A percentile compares a stretch with the other conserved stretches of the same genome.
These are phyloP conservation scores for Fusarium cyanostomum DNA, from an alignment of 2,329 filamentous ascomycete genomes.

Conservation along the genomic window DNA sequence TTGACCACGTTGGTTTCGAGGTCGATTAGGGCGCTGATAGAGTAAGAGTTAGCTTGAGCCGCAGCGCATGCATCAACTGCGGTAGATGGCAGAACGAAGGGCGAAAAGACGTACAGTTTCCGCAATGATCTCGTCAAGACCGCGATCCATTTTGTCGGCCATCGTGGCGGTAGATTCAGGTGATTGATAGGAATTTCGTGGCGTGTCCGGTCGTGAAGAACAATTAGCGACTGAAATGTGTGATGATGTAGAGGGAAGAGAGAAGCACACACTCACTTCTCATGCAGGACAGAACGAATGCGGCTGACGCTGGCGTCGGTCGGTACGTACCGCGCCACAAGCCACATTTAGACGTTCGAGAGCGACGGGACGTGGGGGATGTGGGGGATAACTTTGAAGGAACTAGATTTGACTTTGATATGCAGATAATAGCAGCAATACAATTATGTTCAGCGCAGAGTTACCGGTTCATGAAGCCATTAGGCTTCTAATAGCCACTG, in stretches of 20 bases:
- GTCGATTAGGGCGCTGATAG: slow-evolving; percentile 43
- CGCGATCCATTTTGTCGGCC: slow-evolving; percentile 61
- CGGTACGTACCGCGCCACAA: slow-evolving; percentile 5
- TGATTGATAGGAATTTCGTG: slow-evolving; percentile 1
- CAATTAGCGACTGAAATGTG: slow-evolving; percentile 2
- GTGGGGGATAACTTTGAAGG: not conserved
- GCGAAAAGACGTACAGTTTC: slow-evolving; percentile 52
- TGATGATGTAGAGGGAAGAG: not conserved
- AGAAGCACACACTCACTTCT: too few species aligned
- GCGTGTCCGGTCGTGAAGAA: not conserved
- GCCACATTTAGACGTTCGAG: slow-evolving; percentile 25
- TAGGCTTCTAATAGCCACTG: not conserved
- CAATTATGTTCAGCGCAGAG: too few species aligned
- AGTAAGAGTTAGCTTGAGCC: slow-evolving; percentile 32
- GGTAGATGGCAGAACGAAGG: not conserved
- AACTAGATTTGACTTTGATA: too few species aligned
- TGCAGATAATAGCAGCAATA: too few species aligned
- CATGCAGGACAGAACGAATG: not conserved
- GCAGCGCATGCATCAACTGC: slow-evolving; percentile 17
- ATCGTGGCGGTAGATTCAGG: slow-evolving; percentile 38
- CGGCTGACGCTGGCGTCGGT: not conserved
- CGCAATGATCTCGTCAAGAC: slow-evolving; percentile 66
- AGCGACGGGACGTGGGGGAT: not conserved
- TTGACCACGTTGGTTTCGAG: slow-evolving; percentile 49
- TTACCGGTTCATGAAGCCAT: too few species aligned